Base-by-base conservation (phyloP, 2,329 filamentous ascomycete species). In the Penicillium sp. region DNA sequence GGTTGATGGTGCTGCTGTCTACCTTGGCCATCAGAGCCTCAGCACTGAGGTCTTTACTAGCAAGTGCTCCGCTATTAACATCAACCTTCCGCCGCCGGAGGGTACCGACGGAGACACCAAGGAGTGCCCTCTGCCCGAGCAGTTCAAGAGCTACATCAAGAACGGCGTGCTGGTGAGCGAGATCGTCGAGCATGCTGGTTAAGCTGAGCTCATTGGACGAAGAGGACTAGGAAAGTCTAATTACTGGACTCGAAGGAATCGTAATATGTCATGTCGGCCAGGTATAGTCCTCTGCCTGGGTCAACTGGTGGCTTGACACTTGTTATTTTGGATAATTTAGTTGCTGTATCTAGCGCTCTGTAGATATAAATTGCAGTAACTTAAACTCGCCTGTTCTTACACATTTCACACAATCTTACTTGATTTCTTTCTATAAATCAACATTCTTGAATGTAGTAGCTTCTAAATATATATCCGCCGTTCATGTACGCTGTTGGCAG, bases 101-200 rank as follows among this genome's bases (percentile, higher is more conserved):
- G 81, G 80, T 29, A 85, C 76, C 2, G 85, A 88, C 31, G 90
- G 87, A 14, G 94, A 99, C 70, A 95, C 90, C 72, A 88, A 86
- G 73, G 94, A 99, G 76, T 83, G 90, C 51, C 87, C 94, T 1
- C 75, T 97, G 57, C 94, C 94, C 0, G 90, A 92, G 69, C 94
- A 99, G 80, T 89, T 97, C 68, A 86, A 91, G 85, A 91, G 70
- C 80, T 90, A 81, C 82, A 81, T 84, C 79, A 90, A 87, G 74
- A 79, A 91, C 74, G 89, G 90, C 22, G 85, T 89, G 62, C 72
- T 97, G 61, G 83, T 93, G 29, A 96, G 86, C 69, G 93, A 97
- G 82, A 97, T 99, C 73, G 94, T 99, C 18, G 92, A 94, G 68
- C 93, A 97, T 77, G 86, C 89, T 61, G 92, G 93, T 55, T 97